phyloP scores from a whole-genome alignment of 2,329 filamentous ascomycete species.

The Clarireedia paspali region DNA sequence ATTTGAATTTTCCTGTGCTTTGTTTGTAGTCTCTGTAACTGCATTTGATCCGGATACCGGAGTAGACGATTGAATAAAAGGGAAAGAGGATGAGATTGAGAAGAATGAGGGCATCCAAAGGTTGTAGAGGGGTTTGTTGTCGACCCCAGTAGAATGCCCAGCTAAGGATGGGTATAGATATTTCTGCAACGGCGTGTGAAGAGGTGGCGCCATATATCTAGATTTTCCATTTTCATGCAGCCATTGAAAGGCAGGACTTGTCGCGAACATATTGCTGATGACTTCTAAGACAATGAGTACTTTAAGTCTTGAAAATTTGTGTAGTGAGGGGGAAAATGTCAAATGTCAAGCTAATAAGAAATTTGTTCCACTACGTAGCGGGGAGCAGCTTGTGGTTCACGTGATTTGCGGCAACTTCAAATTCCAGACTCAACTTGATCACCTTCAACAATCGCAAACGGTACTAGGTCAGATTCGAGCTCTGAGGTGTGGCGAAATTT shows the following conservation, averaged over 20 bases:
- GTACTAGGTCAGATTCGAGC: too few relatives aligned
- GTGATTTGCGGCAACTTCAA: too few relatives aligned
- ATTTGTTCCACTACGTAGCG: too few relatives aligned
- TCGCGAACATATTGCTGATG: background rate
- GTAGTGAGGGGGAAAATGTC: too few relatives aligned
- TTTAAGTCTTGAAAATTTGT: too few relatives aligned
- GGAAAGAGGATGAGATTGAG: background rate
- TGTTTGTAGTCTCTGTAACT: background rate
- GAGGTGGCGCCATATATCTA: background rate
- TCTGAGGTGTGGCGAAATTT: too few relatives aligned
- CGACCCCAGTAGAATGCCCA: background rate
- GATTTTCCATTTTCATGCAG: background rate
- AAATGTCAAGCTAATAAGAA: too few relatives aligned
- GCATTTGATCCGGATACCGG: background rate
- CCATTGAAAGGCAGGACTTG: slow-evolving; percentile 1
- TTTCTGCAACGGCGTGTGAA: background rate
- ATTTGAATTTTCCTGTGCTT: background rate
- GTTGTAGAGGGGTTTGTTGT: slow-evolving; percentile 1
- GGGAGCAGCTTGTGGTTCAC: too few relatives aligned
- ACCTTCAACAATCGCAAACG: too few relatives aligned
- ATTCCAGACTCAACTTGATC: too few relatives aligned
- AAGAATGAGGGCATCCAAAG: slow-evolving; percentile 3
- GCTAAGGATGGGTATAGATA: background rate
- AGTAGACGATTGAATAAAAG: background rate
- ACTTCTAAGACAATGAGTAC: background rate